Evolutionary conservation across 2,329 filamentous ascomycete genomes (phyloP), one percentile per base, ranked within the genome.

Genomic region (Boeremia exigua): DNA sequence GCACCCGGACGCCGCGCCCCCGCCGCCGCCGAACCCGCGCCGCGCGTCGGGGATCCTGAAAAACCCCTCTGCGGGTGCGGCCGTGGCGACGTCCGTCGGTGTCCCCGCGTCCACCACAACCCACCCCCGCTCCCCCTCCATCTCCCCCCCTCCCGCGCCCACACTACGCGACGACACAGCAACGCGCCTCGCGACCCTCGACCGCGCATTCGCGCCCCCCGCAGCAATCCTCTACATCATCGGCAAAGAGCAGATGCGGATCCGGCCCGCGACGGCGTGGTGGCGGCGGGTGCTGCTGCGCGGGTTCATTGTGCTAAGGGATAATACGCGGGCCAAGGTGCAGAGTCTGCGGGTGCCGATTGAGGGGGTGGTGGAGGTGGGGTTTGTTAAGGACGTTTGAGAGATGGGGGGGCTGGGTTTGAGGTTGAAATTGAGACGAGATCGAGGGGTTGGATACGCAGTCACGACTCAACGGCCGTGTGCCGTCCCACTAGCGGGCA

Each of bases 311-410:
- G 88, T 86, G 77, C 80, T 89, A 44, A 75, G 87, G 36, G 87
- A 90, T 36, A 89, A 89, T 61, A 86, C 84, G 7, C 76, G 87
- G 45, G 82, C 84, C 2, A 90, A 89, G 77, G 83, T 89, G 72
- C 84, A 86, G n/a, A 86, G 86, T 61, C 72, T 89, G 54, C 76
- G 82, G 46, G 75, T 88, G 40, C 81, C 83, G 0, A 81, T 83
- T 54, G 86, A 89, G 55, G 80, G 82, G 45, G 70, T 89, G 43
- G 82, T 90, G 15, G 88, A 90, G 74, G 86, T 90, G 17, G 88
- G 88, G 0, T 90, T 89, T 68, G 81, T 89, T 1, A 89, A 88
- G 73, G 85, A 88, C 59, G 85, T 89, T 87, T 65, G 65, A 17
- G 17, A n/a, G n/a, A 6, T 15, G 2, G 32, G 32, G 34, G 15